Percentiles rank a stretch among this genome's conserved stretches.
Evolutionary conservation across 2,329 filamentous ascomycete species (phyloP).

Genomic region (Colletotrichum costaricense): DNA sequence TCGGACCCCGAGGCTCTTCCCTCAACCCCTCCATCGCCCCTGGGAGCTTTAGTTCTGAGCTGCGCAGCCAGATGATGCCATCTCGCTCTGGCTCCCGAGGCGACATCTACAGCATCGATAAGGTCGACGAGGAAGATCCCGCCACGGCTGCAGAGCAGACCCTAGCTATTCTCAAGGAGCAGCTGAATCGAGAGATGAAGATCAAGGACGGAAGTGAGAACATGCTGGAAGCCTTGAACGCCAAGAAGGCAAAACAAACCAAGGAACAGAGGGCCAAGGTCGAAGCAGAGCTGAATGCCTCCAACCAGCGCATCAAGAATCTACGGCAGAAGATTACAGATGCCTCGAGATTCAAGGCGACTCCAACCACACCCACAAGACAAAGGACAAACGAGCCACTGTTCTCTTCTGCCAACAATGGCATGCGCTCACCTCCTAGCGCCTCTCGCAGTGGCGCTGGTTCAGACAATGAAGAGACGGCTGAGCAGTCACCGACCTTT

Average conservation of each 20-base stretch:
- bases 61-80: slow-evolving; percentile 77
- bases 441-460: slow-evolving; percentile 65
- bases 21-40: slow-evolving; percentile 77
- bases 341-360: slow-evolving; percentile 61
- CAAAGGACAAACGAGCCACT: slow-evolving; percentile 59
- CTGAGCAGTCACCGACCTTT: slow-evolving; percentile 87
- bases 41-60: slow-evolving; percentile 90
- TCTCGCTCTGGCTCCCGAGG: slow-evolving; percentile 72
- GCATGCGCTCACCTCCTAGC: slow-evolving; percentile 68
- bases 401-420: slow-evolving; percentile 52
- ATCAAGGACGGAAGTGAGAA: slow-evolving; percentile 99
- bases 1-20: slow-evolving; percentile 74
- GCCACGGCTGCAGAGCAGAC: slow-evolving; percentile 74
- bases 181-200: slow-evolving; percentile 94
- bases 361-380: slow-evolving; percentile 63
- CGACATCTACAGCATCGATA: slow-evolving; percentile 64
- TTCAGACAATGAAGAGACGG: slow-evolving; percentile 74
- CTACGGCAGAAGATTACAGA: slow-evolving; percentile 71
- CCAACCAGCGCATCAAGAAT: slow-evolving; percentile 78
- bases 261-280: slow-evolving; percentile 84
- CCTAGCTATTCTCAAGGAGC: slow-evolving; percentile 81
- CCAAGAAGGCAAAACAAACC: slow-evolving; percentile 95
- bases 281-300: slow-evolving; percentile 90
- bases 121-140: slow-evolving; percentile 72
- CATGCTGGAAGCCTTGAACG: slow-evolving; percentile 92